Evolutionary conservation across 176 grass and related monocot species (phyloP), one percentile per base, ranked within the genome.

Genomic region (Elaeis guineensis): DNA sequence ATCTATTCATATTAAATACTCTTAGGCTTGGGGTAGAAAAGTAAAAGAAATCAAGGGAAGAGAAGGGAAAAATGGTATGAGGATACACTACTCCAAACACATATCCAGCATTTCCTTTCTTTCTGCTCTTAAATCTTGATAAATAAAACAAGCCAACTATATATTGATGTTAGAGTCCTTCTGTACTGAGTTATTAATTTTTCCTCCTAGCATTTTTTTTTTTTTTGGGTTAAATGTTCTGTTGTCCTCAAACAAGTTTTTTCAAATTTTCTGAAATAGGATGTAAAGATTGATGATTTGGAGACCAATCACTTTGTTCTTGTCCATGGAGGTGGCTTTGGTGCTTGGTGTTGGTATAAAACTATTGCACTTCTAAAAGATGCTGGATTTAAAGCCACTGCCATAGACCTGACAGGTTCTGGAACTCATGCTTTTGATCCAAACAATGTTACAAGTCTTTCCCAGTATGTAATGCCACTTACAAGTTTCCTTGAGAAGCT

Each of bases 291-390:
- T 17, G 81, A 89, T 29, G 79, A 86, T 66, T 71, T 98, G 59
- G 93, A 98, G 70, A 89, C 83, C 29, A 89, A 83, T 19, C 58
- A 69, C 62, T 80, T 98, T 71, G 84, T 92, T 88, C 81, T 98
- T 69, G 88, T 98, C 49, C 87, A 98, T 61, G 88, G 93, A 68
- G 87, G 87, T 32, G 93, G 93, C 23, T 98, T 98, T 80, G 93
- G 93, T 76, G 93, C 93, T 67, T 98, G 93, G 93, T 92, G 93
- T 58, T 98, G 93, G 93, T 92, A 98, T 67, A 98, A 92, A 76
- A 89, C 69, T 62, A 98, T 92, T 61, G 69, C 93, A 62, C 81
- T 98, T 68, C 73, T 98, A 50, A 84, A 89, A 77, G 88, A 86
- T 62, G 80, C 81, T 70, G 81, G 84, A 24, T 98, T 92, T 79